Conservation (phyloP, 371 early-diverging fungal genomes). For the Capillidium heterosporum region DNA sequence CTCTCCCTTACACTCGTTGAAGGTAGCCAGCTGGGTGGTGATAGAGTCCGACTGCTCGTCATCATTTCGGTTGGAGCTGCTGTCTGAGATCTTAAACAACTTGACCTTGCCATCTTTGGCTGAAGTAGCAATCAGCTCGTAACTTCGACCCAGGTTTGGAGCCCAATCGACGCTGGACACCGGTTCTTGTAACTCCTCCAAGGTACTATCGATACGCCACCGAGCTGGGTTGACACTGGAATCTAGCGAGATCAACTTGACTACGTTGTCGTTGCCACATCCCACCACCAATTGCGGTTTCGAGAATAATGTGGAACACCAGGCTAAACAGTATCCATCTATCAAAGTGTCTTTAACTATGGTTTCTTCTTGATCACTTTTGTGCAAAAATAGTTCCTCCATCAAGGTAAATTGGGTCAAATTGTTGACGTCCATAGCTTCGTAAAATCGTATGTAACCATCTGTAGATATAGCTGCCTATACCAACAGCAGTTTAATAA, state of each 20-base stretch:
- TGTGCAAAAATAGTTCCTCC: conserved; percentile 26
- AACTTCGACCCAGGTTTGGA: conserved; percentile 64
- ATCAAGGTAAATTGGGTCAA: conserved; percentile 64
- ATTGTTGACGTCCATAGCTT: conserved; percentile 68
- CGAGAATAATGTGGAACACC: conserved; percentile 71
- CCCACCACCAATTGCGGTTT: conserved; percentile 75
- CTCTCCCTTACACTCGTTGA: conserved; percentile 51
- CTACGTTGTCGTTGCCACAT: conserved; percentile 60
- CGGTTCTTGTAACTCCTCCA: conserved; percentile 46
- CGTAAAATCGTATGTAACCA: conserved; percentile 76
- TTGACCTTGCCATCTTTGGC: conserved; percentile 71
- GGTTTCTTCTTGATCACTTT: conserved; percentile 20
- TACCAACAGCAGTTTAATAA: conserved; percentile 3
- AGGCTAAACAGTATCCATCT: conserved; percentile 45
- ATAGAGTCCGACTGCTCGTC: conserved; percentile 33
- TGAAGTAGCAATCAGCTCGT: conserved; percentile 84
- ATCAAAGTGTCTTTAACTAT: conserved; percentile 14
- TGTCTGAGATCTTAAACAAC: conserved; percentile 56
- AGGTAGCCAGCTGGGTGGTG: conserved; percentile 16
- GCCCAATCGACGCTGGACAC: conserved; percentile 79
- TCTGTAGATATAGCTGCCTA: conserved; percentile 76
- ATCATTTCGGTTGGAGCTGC: conserved; percentile 3
- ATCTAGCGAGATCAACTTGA: conserved; percentile 46
- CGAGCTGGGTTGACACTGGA: conserved; percentile 20
- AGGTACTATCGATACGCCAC: conserved; percentile 42